Base-by-base conservation (phyloP, 306 rosid species). In the Corylus heterophylla region DNA sequence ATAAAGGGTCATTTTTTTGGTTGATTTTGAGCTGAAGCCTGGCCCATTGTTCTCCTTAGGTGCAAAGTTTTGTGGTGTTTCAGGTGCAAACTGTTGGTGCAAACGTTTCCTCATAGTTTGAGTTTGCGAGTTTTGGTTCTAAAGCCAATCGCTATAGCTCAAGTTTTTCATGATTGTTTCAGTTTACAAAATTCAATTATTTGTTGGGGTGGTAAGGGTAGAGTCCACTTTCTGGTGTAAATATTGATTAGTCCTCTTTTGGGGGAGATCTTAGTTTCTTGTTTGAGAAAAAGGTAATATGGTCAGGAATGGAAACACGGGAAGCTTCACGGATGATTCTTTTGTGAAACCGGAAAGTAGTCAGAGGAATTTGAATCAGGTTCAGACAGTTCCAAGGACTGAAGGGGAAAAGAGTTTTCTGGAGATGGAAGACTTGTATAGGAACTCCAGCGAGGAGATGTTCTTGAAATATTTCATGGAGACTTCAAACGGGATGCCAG, bases 401-500 rank as follows among this genome's bases (percentile, higher is more conserved):
- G 74, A 66, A 18, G 66, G 82, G 42, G 80, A 59, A 62, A 69
- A 58, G 35, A 73, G 68, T 42, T 58, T 27, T 45, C 58, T 50
- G 82, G 79, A 81, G 80, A 94, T 92, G 97, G 98, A 94, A 87
- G 98, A 92, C 25, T 81, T 94, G n/a, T 91, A 87, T 78, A 85
- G 89, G 79, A 92, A 91, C 50, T 54, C 98, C 59, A 94, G 98
- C 78, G 98, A 94, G 68, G 98, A 94, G 71, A 83, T 94, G 79
- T 88, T 91, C 68, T 82, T 94, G 75, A 92, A 92, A 74, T 85
- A 92, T 45, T 88, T 87, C 84, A 88, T 89, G 93, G 98, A 92
- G 76, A 88, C 85, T 74, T 85, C 97, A 72, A 80, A 88, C 59
- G 97, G 92, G 75, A 84, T 83, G 81, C 88, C 93, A 12, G 89